Conservation (phyloP, 192 early-diverging fungal genomes). For the Entrophospora sp. region DNA sequence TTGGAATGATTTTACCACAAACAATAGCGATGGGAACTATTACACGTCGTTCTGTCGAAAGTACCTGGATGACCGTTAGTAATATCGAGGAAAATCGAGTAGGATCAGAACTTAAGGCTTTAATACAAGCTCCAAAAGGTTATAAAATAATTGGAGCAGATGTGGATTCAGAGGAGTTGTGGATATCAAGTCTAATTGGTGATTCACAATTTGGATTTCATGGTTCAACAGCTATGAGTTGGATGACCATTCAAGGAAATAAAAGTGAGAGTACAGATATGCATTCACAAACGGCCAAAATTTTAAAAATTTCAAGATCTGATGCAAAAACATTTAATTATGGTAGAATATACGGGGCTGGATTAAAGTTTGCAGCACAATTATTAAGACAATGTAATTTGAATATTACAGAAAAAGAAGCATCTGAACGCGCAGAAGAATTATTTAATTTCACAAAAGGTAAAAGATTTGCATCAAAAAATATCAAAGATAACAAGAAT, state of each 20-base stretch:
- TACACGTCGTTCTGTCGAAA: conserved; percentile 87
- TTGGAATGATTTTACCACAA: conserved; percentile 83
- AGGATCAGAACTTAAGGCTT: conserved; percentile 89
- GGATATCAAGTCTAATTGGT: conserved; percentile 90
- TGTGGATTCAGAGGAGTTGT: conserved; percentile 94
- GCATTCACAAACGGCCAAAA: conserved; percentile 84
- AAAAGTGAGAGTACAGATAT: conserved; percentile 84
- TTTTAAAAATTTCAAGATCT: conserved; percentile 80
- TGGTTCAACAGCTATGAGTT: conserved; percentile 88
- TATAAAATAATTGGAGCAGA: conserved; percentile 92
- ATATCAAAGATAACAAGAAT: no score
- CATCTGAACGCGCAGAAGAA: conserved; percentile 50
- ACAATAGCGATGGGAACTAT: conserved; percentile 91
- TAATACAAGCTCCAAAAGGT: conserved; percentile 72
- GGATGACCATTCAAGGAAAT: conserved; percentile 96
- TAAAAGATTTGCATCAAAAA: conserved; percentile 29
- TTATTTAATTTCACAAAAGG: conserved; percentile 86
- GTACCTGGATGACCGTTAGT: conserved; percentile 92
- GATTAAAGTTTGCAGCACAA: conserved; percentile 68
- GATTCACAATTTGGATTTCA: conserved; percentile 91
- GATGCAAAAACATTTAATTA: conserved; percentile 96
- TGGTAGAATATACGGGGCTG: conserved; percentile 91
- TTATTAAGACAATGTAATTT: conserved; percentile 75
- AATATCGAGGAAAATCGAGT: conserved; percentile 85
- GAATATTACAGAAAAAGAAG: conserved; percentile 54